phyloP scores from a whole-genome alignment of 768 basidiomycete species.

The Filobasidium wieringae region DNA sequence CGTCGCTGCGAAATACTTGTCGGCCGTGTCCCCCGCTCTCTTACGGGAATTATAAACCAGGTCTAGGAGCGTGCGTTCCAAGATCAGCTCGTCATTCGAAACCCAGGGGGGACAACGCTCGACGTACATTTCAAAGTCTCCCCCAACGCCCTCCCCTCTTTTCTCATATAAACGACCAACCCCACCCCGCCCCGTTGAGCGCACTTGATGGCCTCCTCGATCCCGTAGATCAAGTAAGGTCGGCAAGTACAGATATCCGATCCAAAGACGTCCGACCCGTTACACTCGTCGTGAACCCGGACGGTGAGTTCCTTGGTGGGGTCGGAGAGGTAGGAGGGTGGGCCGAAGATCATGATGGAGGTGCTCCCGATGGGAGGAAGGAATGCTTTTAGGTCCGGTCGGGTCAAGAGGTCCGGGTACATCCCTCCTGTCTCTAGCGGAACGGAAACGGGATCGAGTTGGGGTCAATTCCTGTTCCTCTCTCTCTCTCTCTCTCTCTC shows the following conservation, averaged over 20 bases:
- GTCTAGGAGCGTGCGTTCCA: constrained; percentile 33
- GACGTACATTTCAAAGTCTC: constrained; percentile 64
- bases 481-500: too few species aligned
- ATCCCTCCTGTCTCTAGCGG: constrained; percentile 26
- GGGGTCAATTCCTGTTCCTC: constrained; percentile 73
- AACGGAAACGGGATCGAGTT: not conserved
- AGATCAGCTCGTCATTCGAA: not conserved
- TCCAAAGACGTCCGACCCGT: constrained; percentile 92
- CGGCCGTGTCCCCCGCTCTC: constrained; percentile 81
- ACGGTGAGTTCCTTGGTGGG: constrained; percentile 33
- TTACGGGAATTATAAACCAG: constrained; percentile 95
- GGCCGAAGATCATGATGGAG: constrained; percentile 91
- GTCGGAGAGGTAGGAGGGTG: constrained; percentile 51
- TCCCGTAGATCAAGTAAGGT: constrained; percentile 81
- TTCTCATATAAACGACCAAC: constrained; percentile 79
- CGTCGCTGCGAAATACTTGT: constrained; percentile 83
- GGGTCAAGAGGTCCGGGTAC: constrained; percentile 79
- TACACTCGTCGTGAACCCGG: constrained; percentile 74
- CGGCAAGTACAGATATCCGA: constrained; percentile 49
- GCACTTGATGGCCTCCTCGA: constrained; percentile 69
- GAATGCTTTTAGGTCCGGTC: constrained; percentile 90
- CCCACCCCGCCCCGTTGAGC: constrained; percentile 81
- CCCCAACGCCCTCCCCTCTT: constrained; percentile 72
- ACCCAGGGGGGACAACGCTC: constrained; percentile 26
- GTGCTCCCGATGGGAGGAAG: constrained; percentile 79